Evolutionary conservation across 2,329 filamentous ascomycete genomes (phyloP), one percentile per base, ranked within the genome.

Genomic region (Aspergillus candidus): DNA sequence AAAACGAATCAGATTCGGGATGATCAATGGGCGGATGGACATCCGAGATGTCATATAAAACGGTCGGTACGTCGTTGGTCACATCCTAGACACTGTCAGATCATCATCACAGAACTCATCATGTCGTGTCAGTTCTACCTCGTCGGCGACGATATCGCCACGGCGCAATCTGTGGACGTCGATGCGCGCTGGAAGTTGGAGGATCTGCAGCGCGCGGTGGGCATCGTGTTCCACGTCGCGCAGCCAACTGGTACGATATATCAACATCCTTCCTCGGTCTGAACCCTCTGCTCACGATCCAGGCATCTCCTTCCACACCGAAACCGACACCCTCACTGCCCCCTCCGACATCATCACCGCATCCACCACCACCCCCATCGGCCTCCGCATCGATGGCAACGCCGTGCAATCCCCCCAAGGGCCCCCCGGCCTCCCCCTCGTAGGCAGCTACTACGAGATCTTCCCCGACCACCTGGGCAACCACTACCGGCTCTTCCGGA

Each of bases 401-500:
- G 39, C 52, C 11, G 44, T 58, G 8, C 49, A 51, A 18, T 49
- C 49, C 4, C 53, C 54, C 2, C 49, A 52, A 12, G 51, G 56
- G 2, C 55, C 59, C 4, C 34, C 42, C 2, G 47, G 45, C 2
- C 38, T 62, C 4, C 59, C 59, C 3, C 32, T 71, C 27, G 59
- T 78, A 4, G 75, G 76, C 18, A 76, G 72, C 49, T 75, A 70
- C 57, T 73, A 73, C 38, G 74, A 78, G 50, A 59, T 78, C 11
- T 79, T 70, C 52, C 76, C 76, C 0, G 76, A 79, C 49, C 75
- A 76, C 48, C 62, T 79, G 2, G 76, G 76, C 3, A 79, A 79
- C 56, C 70, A 76, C 44, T 67, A 76, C 35, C 66, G 74, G 0
- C 59, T 78, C 0, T 78, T 78, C 40, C 68, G 71, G 2, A 68